Evolutionary conservation across 2,329 filamentous ascomycete genomes (phyloP).

Genomic region (Penicillium sclerotiorum): DNA sequence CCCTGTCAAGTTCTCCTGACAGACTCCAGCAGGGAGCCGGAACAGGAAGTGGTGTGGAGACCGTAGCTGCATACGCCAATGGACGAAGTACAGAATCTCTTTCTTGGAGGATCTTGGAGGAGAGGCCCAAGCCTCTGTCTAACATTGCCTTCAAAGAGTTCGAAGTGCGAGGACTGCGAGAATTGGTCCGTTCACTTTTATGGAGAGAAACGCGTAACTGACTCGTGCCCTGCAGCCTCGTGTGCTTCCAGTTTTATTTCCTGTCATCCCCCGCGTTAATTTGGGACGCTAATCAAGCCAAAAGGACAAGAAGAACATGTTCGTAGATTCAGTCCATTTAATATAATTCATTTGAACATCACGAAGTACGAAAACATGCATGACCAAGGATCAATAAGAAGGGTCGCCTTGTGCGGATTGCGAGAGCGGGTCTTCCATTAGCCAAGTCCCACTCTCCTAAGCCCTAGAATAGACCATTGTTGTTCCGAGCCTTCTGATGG

Average conservation of each 20-base stretch:
- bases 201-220: background rate
- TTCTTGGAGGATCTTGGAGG: no score
- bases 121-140: background rate
- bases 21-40: no score
- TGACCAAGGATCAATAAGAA: background rate
- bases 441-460: background rate
- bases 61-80: no score
- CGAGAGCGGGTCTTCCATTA: background rate
- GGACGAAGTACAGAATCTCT: no score
- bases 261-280: background rate
- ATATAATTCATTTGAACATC: background rate
- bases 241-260: background rate
- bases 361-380: background rate
- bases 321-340: background rate
- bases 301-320: conserved; percentile 5
- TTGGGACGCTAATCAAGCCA: background rate
- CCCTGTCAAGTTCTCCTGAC: background rate
- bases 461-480: background rate
- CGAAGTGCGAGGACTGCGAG: background rate
- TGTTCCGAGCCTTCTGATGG: background rate
- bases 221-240: background rate
- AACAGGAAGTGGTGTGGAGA: no score
- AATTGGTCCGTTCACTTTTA: background rate
- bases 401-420: no score
- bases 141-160: background rate